Conservation (phyloP, 805 yeast species). For the Ogataea paradorogensis region DNA sequence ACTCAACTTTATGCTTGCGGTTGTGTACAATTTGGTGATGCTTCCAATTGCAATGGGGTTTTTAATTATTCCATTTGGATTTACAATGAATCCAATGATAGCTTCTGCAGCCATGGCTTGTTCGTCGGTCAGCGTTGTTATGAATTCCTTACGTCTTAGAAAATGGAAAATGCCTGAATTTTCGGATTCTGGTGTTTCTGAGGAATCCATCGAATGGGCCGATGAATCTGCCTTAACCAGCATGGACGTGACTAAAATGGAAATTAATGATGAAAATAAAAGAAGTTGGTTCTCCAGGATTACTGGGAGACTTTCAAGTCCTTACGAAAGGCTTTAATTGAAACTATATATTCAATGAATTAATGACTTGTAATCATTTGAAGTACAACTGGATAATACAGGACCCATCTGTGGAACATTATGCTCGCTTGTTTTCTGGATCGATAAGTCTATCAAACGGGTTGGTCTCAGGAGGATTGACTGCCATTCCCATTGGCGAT, state of each 20-base stretch:
- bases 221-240: constrained; percentile 10
- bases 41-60: constrained; percentile 94
- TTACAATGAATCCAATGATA: constrained; percentile 78
- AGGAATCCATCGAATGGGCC: constrained; percentile 4
- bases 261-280: not conserved
- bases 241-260: constrained; percentile 13
- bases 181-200: not conserved
- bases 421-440: constrained; percentile 1
- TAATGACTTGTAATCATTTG: too few species aligned
- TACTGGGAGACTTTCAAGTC: not conserved
- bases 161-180: constrained; percentile 44
- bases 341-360: not conserved
- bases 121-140: constrained; percentile 85
- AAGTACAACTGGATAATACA: not conserved
- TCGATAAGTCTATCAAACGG: constrained; percentile 24
- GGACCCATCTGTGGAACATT: too few species aligned
- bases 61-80: constrained; percentile 69
- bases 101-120: constrained; percentile 94
- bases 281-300: not conserved
- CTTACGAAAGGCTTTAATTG: constrained; percentile 1
- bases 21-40: constrained; percentile 77
- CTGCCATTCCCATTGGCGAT: constrained; percentile 23
- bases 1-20: constrained; percentile 83
- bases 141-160: constrained; percentile 71
- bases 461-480: constrained; percentile 17